phyloP scores from a whole-genome alignment of 108 stramenopile species.

The Nitzschia sp. region DNA sequence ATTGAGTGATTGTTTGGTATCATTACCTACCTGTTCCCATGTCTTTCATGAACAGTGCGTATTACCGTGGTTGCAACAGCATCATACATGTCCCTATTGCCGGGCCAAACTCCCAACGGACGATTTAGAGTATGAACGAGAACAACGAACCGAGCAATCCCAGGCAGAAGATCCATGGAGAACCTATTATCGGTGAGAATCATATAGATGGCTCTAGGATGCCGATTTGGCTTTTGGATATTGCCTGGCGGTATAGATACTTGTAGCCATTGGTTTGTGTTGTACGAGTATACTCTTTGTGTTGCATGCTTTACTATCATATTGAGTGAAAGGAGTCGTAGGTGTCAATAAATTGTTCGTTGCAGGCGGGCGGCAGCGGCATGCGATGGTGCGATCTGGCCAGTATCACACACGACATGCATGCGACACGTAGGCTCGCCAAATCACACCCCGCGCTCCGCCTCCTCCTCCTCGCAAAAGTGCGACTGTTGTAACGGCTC shows the following conservation, averaged over 20 bases:
- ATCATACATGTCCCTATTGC: conserved; percentile 87
- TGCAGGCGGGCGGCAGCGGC: too few relatives aligned
- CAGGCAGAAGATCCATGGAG: conserved; percentile 1
- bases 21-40: conserved; percentile 73
- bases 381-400: too few relatives aligned
- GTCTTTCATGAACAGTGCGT: conserved; percentile 83
- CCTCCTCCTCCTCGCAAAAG: neutral
- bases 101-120: conserved; percentile 81
- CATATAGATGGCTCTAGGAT: too few relatives aligned
- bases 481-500: neutral
- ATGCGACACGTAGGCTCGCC: conserved; percentile 2
- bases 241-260: too few relatives aligned
- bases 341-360: too few relatives aligned
- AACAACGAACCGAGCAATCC: conserved; percentile 35
- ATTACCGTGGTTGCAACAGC: conserved; percentile 64
- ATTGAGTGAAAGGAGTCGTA: too few relatives aligned
- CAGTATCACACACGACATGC: neutral
- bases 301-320: too few relatives aligned
- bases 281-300: too few relatives aligned
- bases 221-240: too few relatives aligned
- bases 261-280: too few relatives aligned
- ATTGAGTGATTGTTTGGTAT: conserved; percentile 57
- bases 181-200: neutral
- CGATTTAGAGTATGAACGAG: conserved; percentile 73
- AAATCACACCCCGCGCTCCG: conserved; percentile 1